These are phyloP conservation scores for Terfezia claveryi DNA, from an alignment of 495 filamentous ascomycete species.

Conservation along the genomic window DNA sequence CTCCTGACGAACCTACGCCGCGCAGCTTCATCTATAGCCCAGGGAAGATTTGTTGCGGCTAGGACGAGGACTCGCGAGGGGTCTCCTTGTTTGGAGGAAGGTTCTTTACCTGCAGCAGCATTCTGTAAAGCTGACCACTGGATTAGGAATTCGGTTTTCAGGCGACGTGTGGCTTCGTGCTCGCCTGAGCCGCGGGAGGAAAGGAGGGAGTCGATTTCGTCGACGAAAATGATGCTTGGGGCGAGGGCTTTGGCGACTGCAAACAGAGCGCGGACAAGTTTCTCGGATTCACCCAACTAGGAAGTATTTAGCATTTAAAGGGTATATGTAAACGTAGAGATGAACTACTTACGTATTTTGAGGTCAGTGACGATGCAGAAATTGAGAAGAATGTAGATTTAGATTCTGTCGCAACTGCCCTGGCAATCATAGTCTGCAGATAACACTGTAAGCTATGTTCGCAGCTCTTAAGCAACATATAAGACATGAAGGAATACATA, in stretches of 20 bases:
- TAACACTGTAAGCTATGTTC: background rate
- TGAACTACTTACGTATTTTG: slow-evolving; percentile 42
- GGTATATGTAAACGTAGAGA: background rate
- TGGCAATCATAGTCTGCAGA: slow-evolving; percentile 81
- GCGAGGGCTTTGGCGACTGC: slow-evolving; percentile 72
- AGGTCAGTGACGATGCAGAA: slow-evolving; percentile 77
- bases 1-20: slow-evolving; percentile 74
- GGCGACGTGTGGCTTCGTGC: slow-evolving; percentile 77
- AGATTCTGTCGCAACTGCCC: slow-evolving; percentile 87
- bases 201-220: slow-evolving; percentile 91
- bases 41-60: slow-evolving; percentile 89
- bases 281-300: slow-evolving; percentile 74
- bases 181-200: slow-evolving; percentile 68
- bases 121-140: slow-evolving; percentile 89
- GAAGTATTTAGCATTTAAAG: background rate
- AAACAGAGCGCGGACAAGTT: slow-evolving; percentile 86
- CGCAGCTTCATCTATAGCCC: slow-evolving; percentile 95
- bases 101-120: slow-evolving; percentile 69
- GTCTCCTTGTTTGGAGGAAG: slow-evolving; percentile 41
- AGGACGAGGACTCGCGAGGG: slow-evolving; percentile 77
- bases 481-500: background rate
- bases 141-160: slow-evolving; percentile 95
- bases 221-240: slow-evolving; percentile 94
- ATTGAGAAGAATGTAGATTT: slow-evolving; percentile 95
- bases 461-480: background rate